Evolutionary conservation across 2,329 filamentous ascomycete species (phyloP), one percentile per base, ranked within the genome.

Genomic region (Phaeosphaeria sp.): DNA sequence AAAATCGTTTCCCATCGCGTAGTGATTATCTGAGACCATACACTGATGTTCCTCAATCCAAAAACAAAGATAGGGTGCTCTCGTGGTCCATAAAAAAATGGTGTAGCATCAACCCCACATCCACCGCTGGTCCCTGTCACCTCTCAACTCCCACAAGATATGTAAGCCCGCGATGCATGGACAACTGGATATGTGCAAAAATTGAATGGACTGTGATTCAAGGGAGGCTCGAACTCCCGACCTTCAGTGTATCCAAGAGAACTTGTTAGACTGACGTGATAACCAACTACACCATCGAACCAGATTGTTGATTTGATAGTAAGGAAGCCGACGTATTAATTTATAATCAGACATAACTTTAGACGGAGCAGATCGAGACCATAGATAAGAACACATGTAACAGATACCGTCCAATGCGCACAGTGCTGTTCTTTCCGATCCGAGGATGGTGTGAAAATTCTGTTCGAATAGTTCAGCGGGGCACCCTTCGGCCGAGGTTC

Each of bases 201-300:
- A n/a, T n/a, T n/a, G n/a, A n/a, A n/a, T n/a, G n/a, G n/a, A n/a
- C n/a, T n/a, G n/a, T 47, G 44, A 53, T 30, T 53, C 51, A 53
- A 43, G 43, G 27, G 51, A 53, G 51, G 51, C 40, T 53, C 40
- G 51, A 53, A 53, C 51, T 53, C 51, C 27, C 42, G 50, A 52
- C 50, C 50, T 52, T 52, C 50, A 52, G 50, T 52, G 50, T 46
- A n/a, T n/a, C n/a, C 21, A n/a, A n/a, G n/a, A n/a, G n/a, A n/a
- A n/a, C 51, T 17, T 79, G 77, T 79, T 78, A 78, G 76, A 79
- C 77, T 78, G 72, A 78, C 75, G 77, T 79, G 76, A 78, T 78
- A 78, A 79, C 76, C 77, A 78, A 78, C 77, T 79, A 79, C 77
- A 79, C 77, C 74, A 77, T 60, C 70, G 67, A 73, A 64, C 70